phyloP scores from a whole-genome alignment of 176 grass and related monocot species.

The Oryza coarctata region DNA sequence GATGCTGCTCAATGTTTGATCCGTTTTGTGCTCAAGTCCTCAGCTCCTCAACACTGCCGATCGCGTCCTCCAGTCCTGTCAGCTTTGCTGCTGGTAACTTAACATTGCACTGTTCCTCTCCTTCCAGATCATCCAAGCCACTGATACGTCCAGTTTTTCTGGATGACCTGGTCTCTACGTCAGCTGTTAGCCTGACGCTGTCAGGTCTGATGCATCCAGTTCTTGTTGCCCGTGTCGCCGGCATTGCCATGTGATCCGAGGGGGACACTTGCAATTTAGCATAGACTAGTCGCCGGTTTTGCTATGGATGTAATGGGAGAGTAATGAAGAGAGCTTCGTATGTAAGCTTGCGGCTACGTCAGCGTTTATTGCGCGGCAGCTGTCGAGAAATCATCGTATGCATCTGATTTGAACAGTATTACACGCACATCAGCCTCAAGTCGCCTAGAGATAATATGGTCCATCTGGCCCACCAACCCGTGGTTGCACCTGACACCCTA shows the following conservation, averaged over 20 bases:
- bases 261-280: neutral
- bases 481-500: neutral
- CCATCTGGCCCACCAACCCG: neutral
- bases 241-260: neutral
- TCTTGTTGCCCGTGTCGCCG: neutral
- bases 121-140: neutral
- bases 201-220: neutral
- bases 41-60: too few species aligned
- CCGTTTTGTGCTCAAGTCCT: too few species aligned
- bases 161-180: too few species aligned
- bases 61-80: too few species aligned
- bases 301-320: too few species aligned
- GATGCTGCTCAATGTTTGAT: neutral
- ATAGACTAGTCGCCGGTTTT: neutral
- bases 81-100: too few species aligned
- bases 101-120: too few species aligned
- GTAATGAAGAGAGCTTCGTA: too few species aligned
- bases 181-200: neutral
- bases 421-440: neutral
- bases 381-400: neutral
- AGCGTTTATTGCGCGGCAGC: neutral
- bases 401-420: too few species aligned
- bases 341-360: neutral
- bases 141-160: neutral
- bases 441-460: too few species aligned